Evolutionary conservation across 495 filamentous ascomycete genomes (phyloP).

Genomic region (Lichina pygmaea): DNA sequence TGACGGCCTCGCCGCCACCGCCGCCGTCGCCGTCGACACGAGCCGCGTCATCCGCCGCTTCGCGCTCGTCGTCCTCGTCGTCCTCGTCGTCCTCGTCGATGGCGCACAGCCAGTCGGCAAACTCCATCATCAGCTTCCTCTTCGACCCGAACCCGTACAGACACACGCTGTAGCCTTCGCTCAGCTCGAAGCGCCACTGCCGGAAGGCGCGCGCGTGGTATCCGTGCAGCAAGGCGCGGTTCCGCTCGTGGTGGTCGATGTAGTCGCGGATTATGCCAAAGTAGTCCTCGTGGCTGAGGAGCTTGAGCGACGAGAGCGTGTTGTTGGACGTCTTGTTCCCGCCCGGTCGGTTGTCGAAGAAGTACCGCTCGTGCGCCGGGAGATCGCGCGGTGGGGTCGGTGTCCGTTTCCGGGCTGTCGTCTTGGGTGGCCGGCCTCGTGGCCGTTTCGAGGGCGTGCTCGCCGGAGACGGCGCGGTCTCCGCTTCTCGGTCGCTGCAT

Average conservation of each 20-base stretch:
- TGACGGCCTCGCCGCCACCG: constrained; percentile 1
- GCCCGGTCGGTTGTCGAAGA: constrained; percentile 70
- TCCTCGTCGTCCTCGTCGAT: constrained; percentile 8
- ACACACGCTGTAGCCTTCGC: constrained; percentile 72
- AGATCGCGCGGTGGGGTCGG: constrained; percentile 58
- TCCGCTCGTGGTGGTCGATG: constrained; percentile 41
- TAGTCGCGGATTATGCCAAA: constrained; percentile 41
- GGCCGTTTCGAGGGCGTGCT: constrained; percentile 26
- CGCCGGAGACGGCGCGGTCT: constrained; percentile 7
- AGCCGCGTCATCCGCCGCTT: constrained; percentile 1
- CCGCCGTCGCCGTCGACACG: constrained; percentile 3
- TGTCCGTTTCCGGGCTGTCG: constrained; percentile 36
- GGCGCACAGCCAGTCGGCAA: constrained; percentile 31
- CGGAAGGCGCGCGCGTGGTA: constrained; percentile 59
- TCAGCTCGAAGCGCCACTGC: constrained; percentile 83
- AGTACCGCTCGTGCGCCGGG: constrained; percentile 73
- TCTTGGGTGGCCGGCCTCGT: constrained; percentile 25
- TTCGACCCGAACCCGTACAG: constrained; percentile 87
- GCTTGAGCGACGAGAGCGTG: constrained; percentile 42
- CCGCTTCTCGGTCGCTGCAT: constrained; percentile 4
- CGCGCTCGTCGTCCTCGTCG: constrained; percentile 8
- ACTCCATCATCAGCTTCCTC: constrained; percentile 41
- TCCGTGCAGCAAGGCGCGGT: constrained; percentile 40
- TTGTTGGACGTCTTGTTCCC: constrained; percentile 64
- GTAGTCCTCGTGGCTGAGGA: constrained; percentile 80